Conservation (phyloP, 2,329 filamentous ascomycete genomes). For the Hymenoscyphus salicellus region DNA sequence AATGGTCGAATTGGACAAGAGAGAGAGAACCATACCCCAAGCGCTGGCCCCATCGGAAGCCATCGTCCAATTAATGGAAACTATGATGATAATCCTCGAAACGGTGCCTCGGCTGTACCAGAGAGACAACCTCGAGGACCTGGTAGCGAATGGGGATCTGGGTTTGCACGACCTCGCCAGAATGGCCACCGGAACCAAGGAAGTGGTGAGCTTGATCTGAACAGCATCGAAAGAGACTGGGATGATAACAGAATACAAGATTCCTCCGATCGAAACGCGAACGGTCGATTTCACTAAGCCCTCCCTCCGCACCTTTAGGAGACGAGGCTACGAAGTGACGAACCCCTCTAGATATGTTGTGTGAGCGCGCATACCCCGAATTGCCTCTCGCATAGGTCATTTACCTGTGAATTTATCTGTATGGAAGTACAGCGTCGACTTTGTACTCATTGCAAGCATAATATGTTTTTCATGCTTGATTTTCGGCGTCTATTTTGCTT, state of each 20-base stretch:
- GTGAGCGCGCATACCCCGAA: slow-evolving; percentile 15
- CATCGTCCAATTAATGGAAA: slow-evolving; percentile 52
- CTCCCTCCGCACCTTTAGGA: slow-evolving; percentile 16
- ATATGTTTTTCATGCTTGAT: slow-evolving; percentile 15
- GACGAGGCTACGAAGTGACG: slow-evolving; percentile 32
- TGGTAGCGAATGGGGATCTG: slow-evolving; percentile 52
- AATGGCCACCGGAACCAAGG: slow-evolving; percentile 61
- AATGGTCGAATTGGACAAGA: slow-evolving; percentile 48
- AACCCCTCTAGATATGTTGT: slow-evolving; percentile 27
- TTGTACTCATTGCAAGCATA: slow-evolving; percentile 11
- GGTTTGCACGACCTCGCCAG: slow-evolving; percentile 53
- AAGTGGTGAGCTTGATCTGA: slow-evolving; percentile 46
- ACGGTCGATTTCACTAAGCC: slow-evolving; percentile 28
- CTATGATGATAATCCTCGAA: slow-evolving; percentile 32
- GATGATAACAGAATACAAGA: slow-evolving; percentile 34
- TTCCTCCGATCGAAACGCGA: slow-evolving; percentile 34
- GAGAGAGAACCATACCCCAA: slow-evolving; percentile 42
- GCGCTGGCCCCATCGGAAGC: slow-evolving; percentile 60
- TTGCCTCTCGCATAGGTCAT: slow-evolving; percentile 20
- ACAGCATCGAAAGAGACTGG: slow-evolving; percentile 25
- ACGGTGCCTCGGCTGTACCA: slow-evolving; percentile 41
- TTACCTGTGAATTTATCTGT: slow-evolving; percentile 3
- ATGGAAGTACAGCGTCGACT: slow-evolving; percentile 16
- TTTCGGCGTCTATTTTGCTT: slow-evolving; percentile 20
- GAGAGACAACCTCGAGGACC: slow-evolving; percentile 64